Percentiles rank a stretch among this genome's conserved stretches.
Conservation (phyloP, 805 yeast species). For the Naumovozyma baii region DNA sequence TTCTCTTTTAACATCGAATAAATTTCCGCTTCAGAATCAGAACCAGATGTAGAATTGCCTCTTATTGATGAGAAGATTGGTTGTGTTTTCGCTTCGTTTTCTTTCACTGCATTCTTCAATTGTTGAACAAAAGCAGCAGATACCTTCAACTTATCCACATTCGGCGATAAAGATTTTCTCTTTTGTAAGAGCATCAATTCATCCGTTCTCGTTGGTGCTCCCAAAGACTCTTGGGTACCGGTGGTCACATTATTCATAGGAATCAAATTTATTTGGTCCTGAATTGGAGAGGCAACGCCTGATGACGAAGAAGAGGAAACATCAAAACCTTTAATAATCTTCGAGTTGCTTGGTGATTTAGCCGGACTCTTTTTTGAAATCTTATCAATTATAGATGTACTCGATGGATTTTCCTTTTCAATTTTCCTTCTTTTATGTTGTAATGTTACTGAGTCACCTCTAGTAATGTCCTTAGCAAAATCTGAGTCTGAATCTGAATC, state of each 20-base stretch:
- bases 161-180: constrained; percentile 26
- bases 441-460: constrained; percentile 2
- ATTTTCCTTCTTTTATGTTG: constrained; percentile 7
- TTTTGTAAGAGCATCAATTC: constrained; percentile 17
- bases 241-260: background rate
- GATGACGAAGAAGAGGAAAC: constrained; percentile 5
- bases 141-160: constrained; percentile 26
- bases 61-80: background rate
- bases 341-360: constrained; percentile 17
- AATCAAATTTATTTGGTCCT: too few species aligned
- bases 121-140: constrained; percentile 32
- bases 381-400: constrained; percentile 19
- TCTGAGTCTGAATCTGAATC: background rate
- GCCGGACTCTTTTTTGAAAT: constrained; percentile 18
- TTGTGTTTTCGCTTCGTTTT: background rate
- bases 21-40: background rate
- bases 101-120: constrained; percentile 18
- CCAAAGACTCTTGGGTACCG: background rate
- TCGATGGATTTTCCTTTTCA: constrained; percentile 4
- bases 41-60: background rate
- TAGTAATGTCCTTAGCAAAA: background rate
- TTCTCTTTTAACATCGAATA: background rate
- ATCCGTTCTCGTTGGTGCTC: background rate
- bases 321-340: constrained; percentile 18
- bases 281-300: background rate